Percentiles rank a stretch among this genome's conserved stretches.
Conservation (phyloP, 2,329 filamentous ascomycete species). For the Raffaelea albimanens region DNA sequence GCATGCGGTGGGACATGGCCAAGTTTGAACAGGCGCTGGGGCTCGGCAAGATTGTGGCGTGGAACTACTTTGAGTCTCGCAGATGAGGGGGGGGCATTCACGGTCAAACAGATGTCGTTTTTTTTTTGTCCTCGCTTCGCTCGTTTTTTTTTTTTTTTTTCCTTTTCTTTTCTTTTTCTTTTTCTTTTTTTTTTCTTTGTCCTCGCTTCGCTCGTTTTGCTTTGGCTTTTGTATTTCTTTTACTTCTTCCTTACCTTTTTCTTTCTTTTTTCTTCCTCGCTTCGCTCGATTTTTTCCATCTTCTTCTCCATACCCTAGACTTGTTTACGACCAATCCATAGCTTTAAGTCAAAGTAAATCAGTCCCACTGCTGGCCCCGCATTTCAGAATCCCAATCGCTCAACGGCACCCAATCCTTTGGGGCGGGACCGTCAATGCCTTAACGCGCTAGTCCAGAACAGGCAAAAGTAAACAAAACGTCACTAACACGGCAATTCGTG, state of each 20-base stretch:
- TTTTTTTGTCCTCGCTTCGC: no score
- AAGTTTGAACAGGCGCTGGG: conserved; percentile 22
- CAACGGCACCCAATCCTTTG: background rate
- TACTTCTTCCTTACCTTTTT: background rate
- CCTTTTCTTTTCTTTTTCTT: no score
- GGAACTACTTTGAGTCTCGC: conserved; percentile 15
- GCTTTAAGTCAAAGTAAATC: no score
- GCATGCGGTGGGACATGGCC: conserved; percentile 34
- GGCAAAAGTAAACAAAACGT: conserved; percentile 11
- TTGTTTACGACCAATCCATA: no score
- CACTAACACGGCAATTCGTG: background rate
- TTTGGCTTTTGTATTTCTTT: background rate
- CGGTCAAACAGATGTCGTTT: no score
- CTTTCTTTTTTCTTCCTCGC: background rate
- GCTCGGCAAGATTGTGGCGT: conserved; percentile 15
- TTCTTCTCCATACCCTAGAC: no score
- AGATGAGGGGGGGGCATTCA: background rate
- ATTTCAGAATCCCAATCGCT: background rate
- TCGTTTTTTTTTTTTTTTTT: no score
- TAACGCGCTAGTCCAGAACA: conserved; percentile 5
- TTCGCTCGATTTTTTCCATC: no score
- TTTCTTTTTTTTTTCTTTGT: no score
- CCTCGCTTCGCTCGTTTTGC: no score
- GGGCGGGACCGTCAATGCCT: background rate
- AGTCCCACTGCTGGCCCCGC: background rate